Percentiles rank a stretch among this genome's conserved stretches.
These are phyloP conservation scores for Sesbania bispinosa DNA, from an alignment of 306 rosid species.

Conservation along the genomic window DNA sequence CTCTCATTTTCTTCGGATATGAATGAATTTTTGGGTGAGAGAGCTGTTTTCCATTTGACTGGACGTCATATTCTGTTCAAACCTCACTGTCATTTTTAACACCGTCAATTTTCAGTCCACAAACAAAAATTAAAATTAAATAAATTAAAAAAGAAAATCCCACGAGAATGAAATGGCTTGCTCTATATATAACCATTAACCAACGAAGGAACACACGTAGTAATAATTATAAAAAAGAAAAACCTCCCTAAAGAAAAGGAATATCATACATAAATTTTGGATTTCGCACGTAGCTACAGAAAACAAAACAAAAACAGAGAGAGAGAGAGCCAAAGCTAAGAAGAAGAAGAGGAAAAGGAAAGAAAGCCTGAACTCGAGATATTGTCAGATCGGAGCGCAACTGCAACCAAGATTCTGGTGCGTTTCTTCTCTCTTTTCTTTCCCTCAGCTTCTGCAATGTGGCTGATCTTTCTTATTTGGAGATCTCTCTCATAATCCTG, in stretches of 20 bases:
- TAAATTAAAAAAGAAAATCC: neutral
- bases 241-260: conserved; percentile 32
- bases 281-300: too few relatives aligned
- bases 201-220: conserved; percentile 8
- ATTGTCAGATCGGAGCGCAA: conserved; percentile 60
- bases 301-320: too few relatives aligned
- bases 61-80: conserved; percentile 19
- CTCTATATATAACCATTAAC: conserved; percentile 40
- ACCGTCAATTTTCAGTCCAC: conserved; percentile 11
- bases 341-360: conserved; percentile 7
- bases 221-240: neutral
- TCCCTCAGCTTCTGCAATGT: conserved; percentile 58
- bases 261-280: conserved; percentile 30
- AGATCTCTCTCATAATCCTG: conserved; percentile 16
- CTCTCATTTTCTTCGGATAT: too few relatives aligned
- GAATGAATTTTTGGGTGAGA: too few relatives aligned
- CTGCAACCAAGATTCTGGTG: conserved; percentile 34
- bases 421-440: neutral
- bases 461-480: conserved; percentile 14
- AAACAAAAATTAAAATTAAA: too few relatives aligned
- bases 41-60: too few relatives aligned
- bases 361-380: conserved; percentile 38
- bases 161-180: neutral
- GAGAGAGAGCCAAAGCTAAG: too few relatives aligned
- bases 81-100: conserved; percentile 20